Base-by-base conservation (phyloP, 345 rosid genomes). In the Anacardium occidentale region DNA sequence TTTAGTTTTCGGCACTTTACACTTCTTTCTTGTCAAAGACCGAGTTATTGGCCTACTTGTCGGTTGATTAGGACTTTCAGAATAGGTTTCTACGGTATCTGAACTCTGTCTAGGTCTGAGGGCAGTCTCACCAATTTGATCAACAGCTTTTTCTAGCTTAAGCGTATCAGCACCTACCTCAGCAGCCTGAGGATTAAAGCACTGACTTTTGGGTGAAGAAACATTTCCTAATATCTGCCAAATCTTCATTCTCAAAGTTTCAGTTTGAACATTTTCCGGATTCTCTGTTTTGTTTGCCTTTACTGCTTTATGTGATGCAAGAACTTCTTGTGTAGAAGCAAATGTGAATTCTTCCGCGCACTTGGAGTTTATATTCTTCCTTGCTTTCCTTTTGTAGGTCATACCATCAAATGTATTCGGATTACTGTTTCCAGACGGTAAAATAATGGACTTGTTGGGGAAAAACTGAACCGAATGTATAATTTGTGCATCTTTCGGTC, bases 51-150 rank as follows among this genome's bases (percentile, higher is more conserved):
- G 93, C 75, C 89, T 90, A 76, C 67, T 78, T 62, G 75, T 69
- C 53, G 75, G 69, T 73, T 53, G 73, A 64, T 81, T 83, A 62
- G 90, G 91, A 80, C 77, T 83, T 75, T 87, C 94, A 65, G 96
- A 83, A 81, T 86, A 98, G 66, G 87, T 83, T 89, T 92, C 99
- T 64, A 88, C 87, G 32, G 91, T 79, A 77, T 92, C 99, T 68
- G 98, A 87, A 77, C 67, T 74, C 74, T 83, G 85, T 69, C 79
- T 79, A 59, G 76, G 86, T 74, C 79, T 85, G 76, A 68, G 61
- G 76, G 24, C 71, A 62, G 63, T 71, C 71, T 77, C 86, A 65
- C 40, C 65, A 21, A 73, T 70, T 71, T 73, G 66, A 62, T 70
- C 76, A 64, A 73, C 73, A 37, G 60, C 72, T 65, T 78, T 68